phyloP scores from a whole-genome alignment of 345 rosid genomes.

The Acer campestre region DNA sequence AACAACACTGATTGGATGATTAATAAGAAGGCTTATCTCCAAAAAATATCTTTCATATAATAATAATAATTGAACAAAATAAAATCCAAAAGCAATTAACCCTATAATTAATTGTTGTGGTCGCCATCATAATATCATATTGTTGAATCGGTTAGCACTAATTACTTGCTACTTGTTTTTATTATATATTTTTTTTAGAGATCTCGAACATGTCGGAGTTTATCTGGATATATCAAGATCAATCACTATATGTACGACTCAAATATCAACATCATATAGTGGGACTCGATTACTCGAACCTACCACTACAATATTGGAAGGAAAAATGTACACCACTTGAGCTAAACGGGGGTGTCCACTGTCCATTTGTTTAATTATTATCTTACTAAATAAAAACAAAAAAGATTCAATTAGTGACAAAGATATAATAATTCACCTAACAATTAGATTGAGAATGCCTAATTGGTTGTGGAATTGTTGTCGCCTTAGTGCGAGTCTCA shows the following conservation, averaged over 20 bases:
- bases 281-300: no score
- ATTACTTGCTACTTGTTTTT: background rate
- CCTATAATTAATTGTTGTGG: background rate
- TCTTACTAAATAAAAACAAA: background rate
- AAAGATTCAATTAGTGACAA: background rate
- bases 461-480: conserved; percentile 8
- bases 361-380: background rate
- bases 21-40: background rate
- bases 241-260: no score
- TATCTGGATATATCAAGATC: no score
- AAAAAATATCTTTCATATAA: background rate
- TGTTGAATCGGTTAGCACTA: conserved; percentile 16
- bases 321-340: no score
- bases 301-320: no score
- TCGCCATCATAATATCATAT: no score
- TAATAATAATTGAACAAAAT: background rate
- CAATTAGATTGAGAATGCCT: background rate
- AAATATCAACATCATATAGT: no score
- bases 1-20: background rate
- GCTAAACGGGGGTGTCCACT: no score
- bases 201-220: no score
- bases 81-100: background rate
- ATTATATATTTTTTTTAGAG: background rate
- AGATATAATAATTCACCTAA: conserved; percentile 13
- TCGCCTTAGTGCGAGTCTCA: conserved; percentile 6